Conservation (phyloP, 345 rosid species). For the Mercurialis annua region DNA sequence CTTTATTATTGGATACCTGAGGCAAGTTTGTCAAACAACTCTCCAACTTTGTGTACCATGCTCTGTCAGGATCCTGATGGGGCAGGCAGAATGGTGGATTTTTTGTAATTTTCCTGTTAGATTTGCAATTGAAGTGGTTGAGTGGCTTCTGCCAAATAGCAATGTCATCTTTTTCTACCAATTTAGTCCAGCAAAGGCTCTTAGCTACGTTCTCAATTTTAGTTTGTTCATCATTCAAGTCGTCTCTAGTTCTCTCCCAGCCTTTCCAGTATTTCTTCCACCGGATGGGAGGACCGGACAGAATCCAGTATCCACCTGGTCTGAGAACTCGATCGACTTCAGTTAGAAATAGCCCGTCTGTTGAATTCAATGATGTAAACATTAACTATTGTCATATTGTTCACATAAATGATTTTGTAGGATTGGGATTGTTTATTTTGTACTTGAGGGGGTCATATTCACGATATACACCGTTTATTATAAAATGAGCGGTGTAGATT, state of each 20-base stretch:
- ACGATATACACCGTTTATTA: too few relatives aligned
- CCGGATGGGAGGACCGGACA: constrained; percentile 54
- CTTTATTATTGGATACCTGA: constrained; percentile 21
- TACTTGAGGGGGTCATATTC: too few relatives aligned
- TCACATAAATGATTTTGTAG: too few relatives aligned
- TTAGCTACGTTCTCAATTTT: constrained; percentile 42
- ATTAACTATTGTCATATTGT: neutral
- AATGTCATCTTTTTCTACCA: constrained; percentile 43
- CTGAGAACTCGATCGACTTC: constrained; percentile 44
- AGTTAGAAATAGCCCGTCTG: constrained; percentile 46
- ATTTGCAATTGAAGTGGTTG: constrained; percentile 35
- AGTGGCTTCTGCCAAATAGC: constrained; percentile 49
- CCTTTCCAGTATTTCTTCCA: constrained; percentile 44
- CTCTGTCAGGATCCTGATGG: constrained; percentile 31
- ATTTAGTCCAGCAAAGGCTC: constrained; percentile 49
- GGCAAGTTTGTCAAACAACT: constrained; percentile 45
- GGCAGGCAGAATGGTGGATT: constrained; percentile 27
- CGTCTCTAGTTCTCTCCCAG: constrained; percentile 38
- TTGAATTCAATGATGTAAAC: neutral
- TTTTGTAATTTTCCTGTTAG: constrained; percentile 18
- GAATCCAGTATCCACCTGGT: constrained; percentile 64
- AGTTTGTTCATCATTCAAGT: constrained; percentile 37
- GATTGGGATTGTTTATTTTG: too few relatives aligned
- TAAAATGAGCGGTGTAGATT: too few relatives aligned
- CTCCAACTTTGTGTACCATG: constrained; percentile 51